Conservation (phyloP, 2,329 filamentous ascomycete genomes). For the Blastomyces percursus region DNA sequence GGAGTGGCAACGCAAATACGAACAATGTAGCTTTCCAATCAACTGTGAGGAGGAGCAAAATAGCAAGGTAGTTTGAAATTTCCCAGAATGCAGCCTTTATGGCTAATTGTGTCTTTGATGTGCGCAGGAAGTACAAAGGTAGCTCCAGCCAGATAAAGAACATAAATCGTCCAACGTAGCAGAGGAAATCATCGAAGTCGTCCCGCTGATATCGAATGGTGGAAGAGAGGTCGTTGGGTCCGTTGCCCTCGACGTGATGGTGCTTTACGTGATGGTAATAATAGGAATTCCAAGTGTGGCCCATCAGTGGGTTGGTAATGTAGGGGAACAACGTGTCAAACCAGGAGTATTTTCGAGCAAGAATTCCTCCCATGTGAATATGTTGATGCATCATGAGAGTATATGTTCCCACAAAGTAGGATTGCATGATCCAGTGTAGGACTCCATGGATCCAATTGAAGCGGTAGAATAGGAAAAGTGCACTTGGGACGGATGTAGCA, state of each 20-base stretch:
- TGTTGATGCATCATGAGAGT: constrained; percentile 78
- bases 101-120: constrained; percentile 46
- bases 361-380: constrained; percentile 63
- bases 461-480: constrained; percentile 50
- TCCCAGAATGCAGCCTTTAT: constrained; percentile 52
- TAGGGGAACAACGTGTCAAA: constrained; percentile 62
- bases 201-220: constrained; percentile 70
- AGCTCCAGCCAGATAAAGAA: constrained; percentile 65
- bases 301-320: constrained; percentile 62
- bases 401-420: constrained; percentile 60
- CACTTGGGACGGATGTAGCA: constrained; percentile 58
- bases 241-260: constrained; percentile 73
- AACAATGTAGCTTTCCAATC: constrained; percentile 51
- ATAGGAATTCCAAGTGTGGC: constrained; percentile 77
- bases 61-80: constrained; percentile 43
- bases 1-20: constrained; percentile 55
- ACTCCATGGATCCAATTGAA: constrained; percentile 60
- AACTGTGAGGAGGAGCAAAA: constrained; percentile 41
- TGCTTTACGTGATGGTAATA: constrained; percentile 81
- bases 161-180: constrained; percentile 63
- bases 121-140: constrained; percentile 59
- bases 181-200: constrained; percentile 52
- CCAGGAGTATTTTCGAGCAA: constrained; percentile 44
- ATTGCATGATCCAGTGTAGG: constrained; percentile 53
- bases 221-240: constrained; percentile 62